Evolutionary conservation across 345 rosid genomes (phyloP).

Genomic region (Eucalyptus tenuipes): DNA sequence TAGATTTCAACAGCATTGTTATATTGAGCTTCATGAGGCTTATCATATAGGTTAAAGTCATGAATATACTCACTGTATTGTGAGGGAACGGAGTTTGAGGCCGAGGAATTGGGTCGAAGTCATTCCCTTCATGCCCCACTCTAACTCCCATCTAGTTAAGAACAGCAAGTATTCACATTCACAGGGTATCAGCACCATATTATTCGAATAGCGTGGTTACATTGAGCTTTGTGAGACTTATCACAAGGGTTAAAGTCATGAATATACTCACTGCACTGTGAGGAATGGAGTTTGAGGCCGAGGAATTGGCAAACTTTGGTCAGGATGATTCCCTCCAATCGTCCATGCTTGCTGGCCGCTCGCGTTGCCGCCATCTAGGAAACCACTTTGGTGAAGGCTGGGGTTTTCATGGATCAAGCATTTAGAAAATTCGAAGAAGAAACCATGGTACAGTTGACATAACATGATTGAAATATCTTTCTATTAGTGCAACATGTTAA

Average conservation of each 20-base stretch:
- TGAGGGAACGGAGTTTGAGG: neutral
- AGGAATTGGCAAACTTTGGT: neutral
- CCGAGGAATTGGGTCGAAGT: neutral
- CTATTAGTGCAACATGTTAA: neutral
- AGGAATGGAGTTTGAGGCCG: neutral
- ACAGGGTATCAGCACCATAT: neutral
- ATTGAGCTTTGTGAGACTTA: neutral
- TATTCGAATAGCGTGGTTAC: neutral
- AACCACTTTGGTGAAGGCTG: neutral
- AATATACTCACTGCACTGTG: neutral
- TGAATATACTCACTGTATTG: neutral
- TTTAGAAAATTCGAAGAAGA: neutral
- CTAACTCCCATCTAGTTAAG: neutral
- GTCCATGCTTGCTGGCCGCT: neutral
- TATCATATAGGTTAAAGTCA: neutral
- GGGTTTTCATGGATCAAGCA: neutral
- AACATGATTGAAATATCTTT: neutral
- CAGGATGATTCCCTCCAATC: neutral
- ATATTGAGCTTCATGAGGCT: neutral
- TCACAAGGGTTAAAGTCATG: neutral
- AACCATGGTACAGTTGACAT: neutral
- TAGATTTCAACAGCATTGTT: neutral
- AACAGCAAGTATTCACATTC: neutral
- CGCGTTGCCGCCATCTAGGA: neutral
- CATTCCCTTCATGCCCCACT: neutral